Conservation (phyloP, 768 basidiomycete species). For the Gloeopeniophorella convolvens region DNA sequence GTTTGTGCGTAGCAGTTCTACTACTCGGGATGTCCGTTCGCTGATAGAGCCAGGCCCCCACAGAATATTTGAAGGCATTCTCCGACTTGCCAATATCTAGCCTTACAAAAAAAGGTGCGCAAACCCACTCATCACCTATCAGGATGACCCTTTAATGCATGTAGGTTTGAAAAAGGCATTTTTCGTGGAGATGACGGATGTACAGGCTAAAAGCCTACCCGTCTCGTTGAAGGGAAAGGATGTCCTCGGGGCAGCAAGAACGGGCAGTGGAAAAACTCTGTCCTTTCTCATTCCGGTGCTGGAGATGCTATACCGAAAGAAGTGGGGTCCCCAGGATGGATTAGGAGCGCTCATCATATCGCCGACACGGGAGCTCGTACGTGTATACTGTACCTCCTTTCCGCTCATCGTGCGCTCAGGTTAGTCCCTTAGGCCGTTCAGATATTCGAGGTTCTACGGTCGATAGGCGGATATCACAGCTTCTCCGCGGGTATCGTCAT, state of each 20-base stretch:
- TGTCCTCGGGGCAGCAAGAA: constrained; percentile 61
- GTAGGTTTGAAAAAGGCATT: constrained; percentile 81
- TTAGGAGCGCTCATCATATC: constrained; percentile 88
- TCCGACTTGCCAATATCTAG: constrained; percentile 18
- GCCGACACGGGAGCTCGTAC: constrained; percentile 86
- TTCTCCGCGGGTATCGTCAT: constrained; percentile 96
- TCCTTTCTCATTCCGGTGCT: constrained; percentile 65
- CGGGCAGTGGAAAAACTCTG: constrained; percentile 70
- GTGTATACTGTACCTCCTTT: constrained; percentile 25
- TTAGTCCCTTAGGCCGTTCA: constrained; percentile 70
- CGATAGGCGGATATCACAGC: constrained; percentile 83
- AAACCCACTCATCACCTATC: neutral
- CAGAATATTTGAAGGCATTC: constrained; percentile 14
- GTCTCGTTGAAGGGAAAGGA: constrained; percentile 56
- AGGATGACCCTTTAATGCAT: neutral
- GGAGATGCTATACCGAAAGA: constrained; percentile 55
- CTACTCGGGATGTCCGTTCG: neutral
- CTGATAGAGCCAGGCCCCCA: constrained; percentile 9
- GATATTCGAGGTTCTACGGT: constrained; percentile 94
- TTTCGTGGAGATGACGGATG: constrained; percentile 84
- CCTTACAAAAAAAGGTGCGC: constrained; percentile 20
- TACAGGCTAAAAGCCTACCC: constrained; percentile 56
- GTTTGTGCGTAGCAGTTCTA: constrained; percentile 13
- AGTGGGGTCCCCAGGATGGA: constrained; percentile 69
- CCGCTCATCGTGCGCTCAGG: constrained; percentile 2